Evolutionary conservation across 331 rosid species (phyloP), one percentile per base, ranked within the genome.

Genomic region (Acacia concinna): DNA sequence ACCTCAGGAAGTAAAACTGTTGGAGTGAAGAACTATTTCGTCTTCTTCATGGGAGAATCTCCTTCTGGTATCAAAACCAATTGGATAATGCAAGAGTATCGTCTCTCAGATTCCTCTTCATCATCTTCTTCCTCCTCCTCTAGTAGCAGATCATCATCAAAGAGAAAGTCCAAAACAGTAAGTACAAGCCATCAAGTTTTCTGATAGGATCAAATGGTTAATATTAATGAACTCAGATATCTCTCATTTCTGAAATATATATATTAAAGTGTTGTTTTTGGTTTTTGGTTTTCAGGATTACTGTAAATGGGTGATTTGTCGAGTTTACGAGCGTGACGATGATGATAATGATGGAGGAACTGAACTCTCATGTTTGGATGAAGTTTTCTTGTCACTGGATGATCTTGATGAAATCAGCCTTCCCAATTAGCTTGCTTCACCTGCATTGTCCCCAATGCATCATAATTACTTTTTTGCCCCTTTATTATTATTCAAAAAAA

Each of bases 401-500:
- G 99, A 95, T 91, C 97, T 95, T 64, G 98, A 95, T 0, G 98
- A 95, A 87, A 89, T 95, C 54, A 91, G 99, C 80, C 82, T 91
- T 77, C 99, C 99, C 59, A 89, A 85, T 88, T 90, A 91, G 78
- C 52, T 4, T 0, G 28, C 28, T 54, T 21, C 37, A 34, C n/a
- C 34, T 68, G 52, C 52, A 66, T 66, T 66, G 71, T 66, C 47
- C 47, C 47, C 20, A 66, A 35, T 8, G 71, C 63, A 23, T 23
- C 15, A 66, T 10, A 66, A n/a, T 76, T 31, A 5, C 14, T 31
- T 63, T 63, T 17, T 7, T n/a, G n/a, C n/a, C 7, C 18, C 9
- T 4, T 56, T 14, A 37, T 37, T 9, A 23, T 0, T 23, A 8
- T 14, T 23, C 63, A 25, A 25, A 57, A 12, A 57, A 27, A 23